These are phyloP conservation scores for Suhomyces prunicola DNA, from an alignment of 805 yeast species.

Conservation along the genomic window DNA sequence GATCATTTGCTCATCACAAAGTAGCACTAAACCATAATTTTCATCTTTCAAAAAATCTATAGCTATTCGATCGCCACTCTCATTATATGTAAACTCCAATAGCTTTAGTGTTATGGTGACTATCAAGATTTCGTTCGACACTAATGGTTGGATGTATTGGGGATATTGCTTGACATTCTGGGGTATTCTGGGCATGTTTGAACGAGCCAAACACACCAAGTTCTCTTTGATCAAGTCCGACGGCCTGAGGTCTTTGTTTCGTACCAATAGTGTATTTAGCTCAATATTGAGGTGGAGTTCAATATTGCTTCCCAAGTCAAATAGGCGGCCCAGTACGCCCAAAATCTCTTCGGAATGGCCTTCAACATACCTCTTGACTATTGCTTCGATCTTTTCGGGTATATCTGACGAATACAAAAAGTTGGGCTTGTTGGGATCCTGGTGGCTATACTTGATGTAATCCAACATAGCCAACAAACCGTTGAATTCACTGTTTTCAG, in stretches of 20 bases:
- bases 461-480: not conserved
- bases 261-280: constrained; percentile 31
- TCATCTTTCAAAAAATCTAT: constrained; percentile 31
- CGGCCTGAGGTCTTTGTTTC: constrained; percentile 28
- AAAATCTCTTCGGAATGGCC: not conserved
- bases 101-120: constrained; percentile 26
- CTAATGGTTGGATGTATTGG: constrained; percentile 4
- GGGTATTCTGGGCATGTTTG: constrained; percentile 1
- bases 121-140: constrained; percentile 30
- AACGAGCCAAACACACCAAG: constrained; percentile 31
- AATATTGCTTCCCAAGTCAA: constrained; percentile 1
- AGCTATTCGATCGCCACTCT: constrained; percentile 11
- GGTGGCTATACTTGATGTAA: not conserved
- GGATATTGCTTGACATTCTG: not conserved
- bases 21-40: constrained; percentile 23
- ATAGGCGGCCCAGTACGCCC: not conserved
- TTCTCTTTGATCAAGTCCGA: constrained; percentile 33
- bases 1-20: constrained; percentile 25
- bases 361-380: not conserved
- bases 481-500: too few relatives aligned
- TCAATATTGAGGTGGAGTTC: constrained; percentile 25
- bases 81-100: constrained; percentile 19
- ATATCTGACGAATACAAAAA: constrained; percentile 38
- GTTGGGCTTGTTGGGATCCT: constrained; percentile 36
- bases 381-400: constrained; percentile 18